phyloP scores from a whole-genome alignment of 75 land plant species.

The Pinus albicaulis region DNA sequence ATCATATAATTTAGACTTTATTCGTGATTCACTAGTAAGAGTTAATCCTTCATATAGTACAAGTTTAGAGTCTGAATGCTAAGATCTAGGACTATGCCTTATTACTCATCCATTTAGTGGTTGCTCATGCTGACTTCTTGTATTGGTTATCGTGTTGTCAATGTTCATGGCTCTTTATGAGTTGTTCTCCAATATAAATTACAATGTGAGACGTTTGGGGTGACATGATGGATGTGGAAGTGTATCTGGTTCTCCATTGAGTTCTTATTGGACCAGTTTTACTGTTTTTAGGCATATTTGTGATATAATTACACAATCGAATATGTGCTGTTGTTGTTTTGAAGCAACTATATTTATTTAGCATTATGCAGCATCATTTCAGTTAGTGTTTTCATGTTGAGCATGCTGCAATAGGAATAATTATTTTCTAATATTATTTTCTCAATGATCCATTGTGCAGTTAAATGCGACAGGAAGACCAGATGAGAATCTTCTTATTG shows the following conservation, averaged over 20 bases:
- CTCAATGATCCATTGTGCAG: conserved; percentile 31
- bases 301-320: neutral
- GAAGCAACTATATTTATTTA: neutral
- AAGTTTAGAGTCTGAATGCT: no score
- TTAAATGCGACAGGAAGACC: conserved; percentile 81
- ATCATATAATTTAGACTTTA: no score
- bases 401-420: neutral
- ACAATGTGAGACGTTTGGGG: neutral
- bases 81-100: no score
- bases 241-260: neutral
- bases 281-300: neutral
- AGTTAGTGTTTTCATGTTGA: neutral
- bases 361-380: neutral
- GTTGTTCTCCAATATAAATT: neutral
- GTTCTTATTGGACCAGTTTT: neutral
- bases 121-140: neutral
- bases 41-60: no score
- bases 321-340: neutral
- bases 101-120: no score
- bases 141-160: neutral
- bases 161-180: neutral
- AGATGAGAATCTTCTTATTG: conserved; percentile 80
- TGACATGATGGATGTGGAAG: neutral
- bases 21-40: no score
- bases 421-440: neutral